Conservation (phyloP, 495 filamentous ascomycete species). For the Venustampulla echinocandica region DNA sequence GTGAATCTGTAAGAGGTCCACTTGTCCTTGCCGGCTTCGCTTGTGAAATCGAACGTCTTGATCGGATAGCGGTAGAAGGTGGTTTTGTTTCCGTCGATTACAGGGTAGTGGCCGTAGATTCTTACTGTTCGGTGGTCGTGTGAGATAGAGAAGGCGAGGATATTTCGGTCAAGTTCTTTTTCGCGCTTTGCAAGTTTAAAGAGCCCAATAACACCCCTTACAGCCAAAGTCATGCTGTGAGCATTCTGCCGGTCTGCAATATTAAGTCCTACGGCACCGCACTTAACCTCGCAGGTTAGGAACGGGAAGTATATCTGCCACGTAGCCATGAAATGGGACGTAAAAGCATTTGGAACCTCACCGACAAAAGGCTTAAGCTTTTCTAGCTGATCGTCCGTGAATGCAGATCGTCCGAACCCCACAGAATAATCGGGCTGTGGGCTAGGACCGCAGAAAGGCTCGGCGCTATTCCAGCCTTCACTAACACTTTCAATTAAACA, state of each 20-base stretch:
- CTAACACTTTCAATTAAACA: constrained; percentile 33
- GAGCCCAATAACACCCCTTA: constrained; percentile 30
- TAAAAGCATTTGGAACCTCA: constrained; percentile 14
- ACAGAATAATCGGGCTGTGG: constrained; percentile 37
- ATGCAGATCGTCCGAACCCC: constrained; percentile 32
- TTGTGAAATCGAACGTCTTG: constrained; percentile 18
- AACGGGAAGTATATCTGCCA: constrained; percentile 35
- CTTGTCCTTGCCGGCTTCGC: constrained; percentile 26
- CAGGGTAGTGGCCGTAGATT: constrained; percentile 30
- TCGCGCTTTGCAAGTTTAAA: constrained; percentile 22
- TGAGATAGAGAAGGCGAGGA: constrained; percentile 39
- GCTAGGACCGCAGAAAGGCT: constrained; percentile 27
- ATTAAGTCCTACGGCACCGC: constrained; percentile 25
- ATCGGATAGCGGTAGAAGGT: constrained; percentile 30
- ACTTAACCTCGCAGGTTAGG: constrained; percentile 32
- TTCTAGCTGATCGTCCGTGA: constrained; percentile 31
- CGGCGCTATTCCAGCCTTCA: constrained; percentile 33
- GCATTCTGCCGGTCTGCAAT: constrained; percentile 30
- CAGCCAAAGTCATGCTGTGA: constrained; percentile 33
- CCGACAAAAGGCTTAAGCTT: constrained; percentile 33
- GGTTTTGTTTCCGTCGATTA: constrained; percentile 21
- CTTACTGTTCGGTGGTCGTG: constrained; percentile 30
- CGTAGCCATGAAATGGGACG: constrained; percentile 30
- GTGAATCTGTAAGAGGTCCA: constrained; percentile 30
- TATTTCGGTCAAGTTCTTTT: constrained; percentile 28